These are phyloP conservation scores for Cystobasidiopsis lactophilus DNA, from an alignment of 768 basidiomycete species.

Conservation along the genomic window DNA sequence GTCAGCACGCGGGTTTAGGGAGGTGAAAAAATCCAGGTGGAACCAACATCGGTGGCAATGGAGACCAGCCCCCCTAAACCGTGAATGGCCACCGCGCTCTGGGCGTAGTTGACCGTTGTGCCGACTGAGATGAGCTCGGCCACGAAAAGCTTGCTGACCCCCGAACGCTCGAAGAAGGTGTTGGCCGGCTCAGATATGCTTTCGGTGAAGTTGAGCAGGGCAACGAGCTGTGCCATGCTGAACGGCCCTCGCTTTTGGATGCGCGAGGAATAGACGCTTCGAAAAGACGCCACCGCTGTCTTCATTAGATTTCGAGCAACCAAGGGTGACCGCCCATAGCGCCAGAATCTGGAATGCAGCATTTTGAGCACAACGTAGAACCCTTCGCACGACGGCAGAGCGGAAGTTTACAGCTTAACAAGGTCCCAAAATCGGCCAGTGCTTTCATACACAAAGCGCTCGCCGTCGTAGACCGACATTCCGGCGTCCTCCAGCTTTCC, in stretches of 20 bases:
- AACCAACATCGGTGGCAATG: slow-evolving; percentile 38
- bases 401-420: slow-evolving; percentile 42
- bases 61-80: slow-evolving; percentile 49
- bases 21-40: no score
- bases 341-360: no score
- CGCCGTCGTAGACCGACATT: slow-evolving; percentile 65
- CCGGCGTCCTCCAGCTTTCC: slow-evolving; percentile 28
- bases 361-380: no score
- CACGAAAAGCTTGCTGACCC: slow-evolving; percentile 38
- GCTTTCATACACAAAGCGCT: slow-evolving; percentile 6
- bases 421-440: slow-evolving; percentile 44
- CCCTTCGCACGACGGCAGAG: no score
- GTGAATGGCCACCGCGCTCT: slow-evolving; percentile 52
- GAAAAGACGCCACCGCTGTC: slow-evolving; percentile 33
- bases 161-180: slow-evolving; percentile 37
- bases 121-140: slow-evolving; percentile 57
- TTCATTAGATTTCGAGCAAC: slow-evolving; percentile 31
- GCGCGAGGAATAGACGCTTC: slow-evolving; percentile 35
- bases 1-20: no score
- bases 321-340: slow-evolving; percentile 33
- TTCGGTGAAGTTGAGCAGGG: slow-evolving; percentile 20
- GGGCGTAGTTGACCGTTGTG: slow-evolving; percentile 29
- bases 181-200: slow-evolving; percentile 34
- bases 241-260: slow-evolving; percentile 33
- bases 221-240: slow-evolving; percentile 39